A percentile compares a stretch with the other conserved stretches of the same genome.
phyloP scores from a whole-genome alignment of 2,329 filamentous ascomycete genomes.

The Apiospora pterosperma region DNA sequence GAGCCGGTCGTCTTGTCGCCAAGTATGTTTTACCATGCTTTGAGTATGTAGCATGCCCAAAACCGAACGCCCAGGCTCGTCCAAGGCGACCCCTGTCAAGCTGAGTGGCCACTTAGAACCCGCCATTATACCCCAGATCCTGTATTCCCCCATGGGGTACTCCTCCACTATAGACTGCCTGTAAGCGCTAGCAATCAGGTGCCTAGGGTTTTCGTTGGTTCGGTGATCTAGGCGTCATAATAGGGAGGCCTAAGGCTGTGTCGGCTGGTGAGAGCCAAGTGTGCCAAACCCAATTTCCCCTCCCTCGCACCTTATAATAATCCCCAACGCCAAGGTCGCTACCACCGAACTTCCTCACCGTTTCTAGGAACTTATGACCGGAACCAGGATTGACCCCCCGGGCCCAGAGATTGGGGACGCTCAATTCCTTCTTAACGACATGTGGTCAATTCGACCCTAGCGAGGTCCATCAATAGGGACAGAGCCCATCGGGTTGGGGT shows the following conservation, averaged over 20 bases:
- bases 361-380: not conserved
- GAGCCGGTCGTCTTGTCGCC: not conserved
- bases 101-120: not conserved
- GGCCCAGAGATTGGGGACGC: not conserved
- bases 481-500: not conserved
- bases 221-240: not conserved
- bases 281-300: not conserved
- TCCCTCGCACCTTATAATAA: not conserved
- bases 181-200: not conserved
- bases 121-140: not conserved
- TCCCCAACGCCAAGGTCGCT: not conserved
- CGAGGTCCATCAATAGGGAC: not conserved
- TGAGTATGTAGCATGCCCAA: not conserved
- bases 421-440: not conserved
- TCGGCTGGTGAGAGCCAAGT: not conserved
- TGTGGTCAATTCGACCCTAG: not conserved
- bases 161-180: not conserved
- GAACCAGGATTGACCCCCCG: not conserved
- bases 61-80: not conserved
- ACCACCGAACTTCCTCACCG: not conserved
- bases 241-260: not conserved
- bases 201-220: not conserved
- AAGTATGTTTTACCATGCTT: not conserved
- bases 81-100: not conserved
- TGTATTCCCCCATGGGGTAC: not conserved